Conservation (phyloP, 1,284 basidiomycete species). For the Naganishia albida region DNA sequence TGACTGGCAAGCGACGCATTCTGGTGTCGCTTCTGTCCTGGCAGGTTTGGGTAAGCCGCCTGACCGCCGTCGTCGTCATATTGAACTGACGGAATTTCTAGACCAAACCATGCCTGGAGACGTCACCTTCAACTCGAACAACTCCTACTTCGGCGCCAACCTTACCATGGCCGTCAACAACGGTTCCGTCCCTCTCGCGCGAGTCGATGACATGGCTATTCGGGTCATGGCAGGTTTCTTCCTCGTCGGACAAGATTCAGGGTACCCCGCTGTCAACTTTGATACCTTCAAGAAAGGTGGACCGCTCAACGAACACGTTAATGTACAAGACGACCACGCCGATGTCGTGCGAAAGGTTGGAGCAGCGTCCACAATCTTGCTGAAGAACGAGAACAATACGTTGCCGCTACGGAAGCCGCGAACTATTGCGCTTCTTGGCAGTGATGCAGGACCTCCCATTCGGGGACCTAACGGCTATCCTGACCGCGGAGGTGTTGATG, state of each 20-base stretch:
- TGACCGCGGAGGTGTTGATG: conserved; percentile 59
- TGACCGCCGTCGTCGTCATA: neutral
- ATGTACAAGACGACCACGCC: conserved; percentile 72
- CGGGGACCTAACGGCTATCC: conserved; percentile 72
- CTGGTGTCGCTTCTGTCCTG: conserved; percentile 58
- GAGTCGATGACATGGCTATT: conserved; percentile 66
- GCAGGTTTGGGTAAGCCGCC: conserved; percentile 60
- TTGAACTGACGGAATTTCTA: conserved; percentile 36
- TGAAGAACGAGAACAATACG: conserved; percentile 65
- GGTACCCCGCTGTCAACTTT: conserved; percentile 58
- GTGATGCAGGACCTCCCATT: conserved; percentile 68
- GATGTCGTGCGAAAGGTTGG: conserved; percentile 73
- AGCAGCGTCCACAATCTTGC: conserved; percentile 68
- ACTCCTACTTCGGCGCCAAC: conserved; percentile 61
- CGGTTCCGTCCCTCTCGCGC: conserved; percentile 59
- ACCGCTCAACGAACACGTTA: conserved; percentile 60
- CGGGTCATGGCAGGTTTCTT: conserved; percentile 68
- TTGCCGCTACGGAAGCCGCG: conserved; percentile 64
- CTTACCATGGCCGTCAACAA: conserved; percentile 61
- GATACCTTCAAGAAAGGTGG: conserved; percentile 39
- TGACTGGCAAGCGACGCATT: conserved; percentile 68
- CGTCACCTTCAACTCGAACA: conserved; percentile 55
- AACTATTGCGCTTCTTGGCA: conserved; percentile 64
- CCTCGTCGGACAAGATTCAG: conserved; percentile 64
- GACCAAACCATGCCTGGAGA: conserved; percentile 71